Conservation (phyloP, 768 basidiomycete species). For the Hysterangium stoloniferum region DNA sequence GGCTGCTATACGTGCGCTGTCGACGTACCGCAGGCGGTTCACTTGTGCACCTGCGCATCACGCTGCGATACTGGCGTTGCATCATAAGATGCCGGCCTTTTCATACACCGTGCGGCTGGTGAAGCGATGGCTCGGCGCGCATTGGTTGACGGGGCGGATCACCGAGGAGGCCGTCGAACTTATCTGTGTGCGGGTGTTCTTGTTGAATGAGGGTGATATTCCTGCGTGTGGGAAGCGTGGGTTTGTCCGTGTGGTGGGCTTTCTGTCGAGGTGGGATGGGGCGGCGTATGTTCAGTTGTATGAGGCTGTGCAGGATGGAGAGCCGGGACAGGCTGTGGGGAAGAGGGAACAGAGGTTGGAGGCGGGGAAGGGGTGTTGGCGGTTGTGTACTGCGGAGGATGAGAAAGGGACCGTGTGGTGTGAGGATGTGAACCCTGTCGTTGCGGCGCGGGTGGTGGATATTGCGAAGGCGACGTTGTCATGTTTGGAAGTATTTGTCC, state of each 20-base stretch:
- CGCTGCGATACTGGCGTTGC: conserved; percentile 67
- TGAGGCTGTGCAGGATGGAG: conserved; percentile 26
- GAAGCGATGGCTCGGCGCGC: conserved; percentile 89
- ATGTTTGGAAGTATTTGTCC: conserved; percentile 42
- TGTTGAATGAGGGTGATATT: conserved; percentile 27
- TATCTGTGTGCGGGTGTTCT: conserved; percentile 71
- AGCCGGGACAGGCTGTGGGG: conserved; percentile 21
- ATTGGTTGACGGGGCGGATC: conserved; percentile 75
- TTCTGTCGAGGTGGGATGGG: conserved; percentile 73
- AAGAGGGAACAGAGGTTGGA: conserved; percentile 19
- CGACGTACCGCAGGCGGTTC: conserved; percentile 62
- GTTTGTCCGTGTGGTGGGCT: conserved; percentile 64
- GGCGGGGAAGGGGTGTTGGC: conserved; percentile 50
- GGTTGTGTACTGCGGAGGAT: conserved; percentile 72
- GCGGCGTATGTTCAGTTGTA: conserved; percentile 73
- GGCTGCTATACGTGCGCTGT: conserved; percentile 48
- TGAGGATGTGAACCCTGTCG: conserved; percentile 49
- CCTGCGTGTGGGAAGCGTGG: conserved; percentile 40
- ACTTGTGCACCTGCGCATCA: conserved; percentile 81
- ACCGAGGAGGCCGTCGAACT: conserved; percentile 78
- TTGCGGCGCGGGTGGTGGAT: conserved; percentile 63
- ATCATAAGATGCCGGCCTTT: conserved; percentile 73
- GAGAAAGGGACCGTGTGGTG: conserved; percentile 74
- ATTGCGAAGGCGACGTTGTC: conserved; percentile 72
- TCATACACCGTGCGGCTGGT: conserved; percentile 79